phyloP scores from a whole-genome alignment of 345 rosid species.

The Cardamine occulta region DNA sequence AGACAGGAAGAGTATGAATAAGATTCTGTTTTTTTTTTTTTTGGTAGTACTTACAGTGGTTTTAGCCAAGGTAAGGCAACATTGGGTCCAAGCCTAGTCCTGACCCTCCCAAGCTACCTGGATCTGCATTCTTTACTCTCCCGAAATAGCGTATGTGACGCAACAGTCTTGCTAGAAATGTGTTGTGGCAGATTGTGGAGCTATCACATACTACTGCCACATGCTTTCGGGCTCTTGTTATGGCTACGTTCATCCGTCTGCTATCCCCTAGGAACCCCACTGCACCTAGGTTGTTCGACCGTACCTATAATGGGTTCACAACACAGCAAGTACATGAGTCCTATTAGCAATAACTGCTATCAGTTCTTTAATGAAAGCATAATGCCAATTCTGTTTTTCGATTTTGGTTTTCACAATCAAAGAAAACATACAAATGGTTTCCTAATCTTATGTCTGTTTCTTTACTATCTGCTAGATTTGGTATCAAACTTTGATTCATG shows the following conservation, averaged over 20 bases:
- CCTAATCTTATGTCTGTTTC: too few relatives aligned
- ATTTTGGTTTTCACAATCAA: neutral
- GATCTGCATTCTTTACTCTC: constrained; percentile 86
- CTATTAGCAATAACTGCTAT: too few relatives aligned
- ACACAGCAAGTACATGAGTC: constrained; percentile 6
- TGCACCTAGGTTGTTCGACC: constrained; percentile 83
- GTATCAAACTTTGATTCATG: neutral
- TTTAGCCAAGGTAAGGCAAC: constrained; percentile 75
- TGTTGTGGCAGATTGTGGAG: constrained; percentile 89
- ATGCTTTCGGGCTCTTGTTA: constrained; percentile 86
- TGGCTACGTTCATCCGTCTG: constrained; percentile 89
- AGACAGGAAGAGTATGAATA: neutral
- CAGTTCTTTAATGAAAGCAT: neutral
- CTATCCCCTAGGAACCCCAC: constrained; percentile 95
- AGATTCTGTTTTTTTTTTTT: neutral
- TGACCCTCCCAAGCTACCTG: constrained; percentile 76
- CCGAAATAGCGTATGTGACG: constrained; percentile 89
- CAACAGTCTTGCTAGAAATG: constrained; percentile 86
- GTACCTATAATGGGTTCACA: constrained; percentile 53
- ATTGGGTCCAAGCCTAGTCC: constrained; percentile 92
- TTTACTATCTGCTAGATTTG: too few relatives aligned
- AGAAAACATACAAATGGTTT: too few relatives aligned
- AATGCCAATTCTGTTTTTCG: neutral
- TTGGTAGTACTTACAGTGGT: neutral
- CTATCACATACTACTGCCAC: constrained; percentile 94